Base-by-base conservation (phyloP, 306 rosid genomes). In the Cucurbita pepo region DNA sequence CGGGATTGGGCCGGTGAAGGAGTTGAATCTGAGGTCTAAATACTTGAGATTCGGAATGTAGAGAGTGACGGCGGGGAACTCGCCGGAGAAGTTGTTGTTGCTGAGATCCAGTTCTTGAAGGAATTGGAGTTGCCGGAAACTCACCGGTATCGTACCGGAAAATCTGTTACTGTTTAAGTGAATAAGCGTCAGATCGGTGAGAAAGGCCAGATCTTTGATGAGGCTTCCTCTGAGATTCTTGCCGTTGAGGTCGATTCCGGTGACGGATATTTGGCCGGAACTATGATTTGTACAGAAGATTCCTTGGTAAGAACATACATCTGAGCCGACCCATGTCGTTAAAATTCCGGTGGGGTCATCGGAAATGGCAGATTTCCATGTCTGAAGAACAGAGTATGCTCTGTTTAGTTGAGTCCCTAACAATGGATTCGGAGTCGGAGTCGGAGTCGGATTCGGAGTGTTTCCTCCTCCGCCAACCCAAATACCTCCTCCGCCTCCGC, bases 101-200 rank as follows among this genome's bases (percentile, higher is more conserved):
- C 99, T 94, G 69, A 94, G 82, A 81, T 94, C 99, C 38, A 94
- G 81, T 81, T 94, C 99, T 81, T 83, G 85, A 36, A 94, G 84
- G 16, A 83, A 77, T 0, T 62, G 7, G 43, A 91, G 96, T 71
- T 87, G 89, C 47, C 48, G 76, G 76, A 91, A 86, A 59, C 89
- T 76, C 7, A 82, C 89, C 69, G 98, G 98, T 65, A 93, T 55
- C 36, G 81, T 72, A 61, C 96, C 96, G 12, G 86, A 69, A 60
- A 94, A 89, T n/a, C 89, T 83, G 70, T 94, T 94, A 79, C 85
- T 87, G 83, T 93, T 93, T 74, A 93, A 90, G 73, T 93, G 98
- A 47, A 93, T 72, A 16, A 93, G 86, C 30, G 94, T 86, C 80
- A 90, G 71, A 59, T 87, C 96, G 25, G 78, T 75, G 82, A 93